Evolutionary conservation across 495 filamentous ascomycete genomes (phyloP).

Genomic region (Glutinoglossum americanum): DNA sequence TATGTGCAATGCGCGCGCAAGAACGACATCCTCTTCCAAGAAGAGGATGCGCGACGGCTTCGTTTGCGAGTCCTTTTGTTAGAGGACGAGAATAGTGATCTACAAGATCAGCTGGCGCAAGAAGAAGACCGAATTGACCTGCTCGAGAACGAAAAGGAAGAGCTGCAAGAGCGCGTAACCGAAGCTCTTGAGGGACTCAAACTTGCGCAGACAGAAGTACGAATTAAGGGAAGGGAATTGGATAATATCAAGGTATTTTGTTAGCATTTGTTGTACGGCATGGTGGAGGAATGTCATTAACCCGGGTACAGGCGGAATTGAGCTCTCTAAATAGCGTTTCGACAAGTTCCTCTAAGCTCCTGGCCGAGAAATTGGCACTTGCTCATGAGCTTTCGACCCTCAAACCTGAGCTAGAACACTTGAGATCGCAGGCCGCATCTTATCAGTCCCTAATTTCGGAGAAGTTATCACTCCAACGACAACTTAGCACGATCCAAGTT

Average conservation of each 20-base stretch:
- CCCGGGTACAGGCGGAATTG: constrained; percentile 37
- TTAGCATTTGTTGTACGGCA: background rate
- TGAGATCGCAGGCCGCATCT: constrained; percentile 43
- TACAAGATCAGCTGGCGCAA: constrained; percentile 37
- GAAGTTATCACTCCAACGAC: constrained; percentile 53
- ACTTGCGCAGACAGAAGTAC: constrained; percentile 31
- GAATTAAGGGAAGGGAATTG: constrained; percentile 38
- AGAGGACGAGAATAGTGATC: constrained; percentile 45
- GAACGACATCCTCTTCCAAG: constrained; percentile 36
- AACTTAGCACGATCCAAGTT: constrained; percentile 51
- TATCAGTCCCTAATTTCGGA: constrained; percentile 46
- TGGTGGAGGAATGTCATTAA: background rate
- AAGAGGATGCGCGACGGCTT: constrained; percentile 43
- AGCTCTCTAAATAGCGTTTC: constrained; percentile 35
- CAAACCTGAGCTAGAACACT: constrained; percentile 58
- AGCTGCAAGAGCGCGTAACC: constrained; percentile 35
- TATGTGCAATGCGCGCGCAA: constrained; percentile 37
- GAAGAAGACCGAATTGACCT: constrained; percentile 27
- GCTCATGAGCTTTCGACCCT: constrained; percentile 45
- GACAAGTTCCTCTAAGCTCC: constrained; percentile 42
- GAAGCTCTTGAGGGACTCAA: constrained; percentile 31
- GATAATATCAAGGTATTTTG: constrained; percentile 39
- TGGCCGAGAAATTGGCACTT: constrained; percentile 57
- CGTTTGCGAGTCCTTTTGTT: constrained; percentile 44
- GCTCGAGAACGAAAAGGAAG: constrained; percentile 27